Conservation (phyloP, 2,329 filamentous ascomycete genomes). For the Emmonsia crescens region DNA sequence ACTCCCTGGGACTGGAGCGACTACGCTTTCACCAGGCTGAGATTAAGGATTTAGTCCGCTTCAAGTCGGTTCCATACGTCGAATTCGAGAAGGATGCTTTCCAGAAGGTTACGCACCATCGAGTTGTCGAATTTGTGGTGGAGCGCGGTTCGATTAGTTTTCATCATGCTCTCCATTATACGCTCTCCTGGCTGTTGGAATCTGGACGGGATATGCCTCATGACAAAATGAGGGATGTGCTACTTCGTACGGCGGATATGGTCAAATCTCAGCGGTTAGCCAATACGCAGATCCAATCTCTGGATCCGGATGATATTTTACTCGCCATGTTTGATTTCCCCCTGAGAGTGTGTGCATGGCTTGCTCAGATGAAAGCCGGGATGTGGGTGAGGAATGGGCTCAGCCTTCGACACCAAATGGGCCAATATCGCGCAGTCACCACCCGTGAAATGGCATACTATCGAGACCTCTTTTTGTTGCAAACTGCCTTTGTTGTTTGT, state of each 20-base stretch:
- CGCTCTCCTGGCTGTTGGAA: conserved; percentile 89
- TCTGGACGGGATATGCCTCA: conserved; percentile 65
- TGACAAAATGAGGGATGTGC: conserved; percentile 54
- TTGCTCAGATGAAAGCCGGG: conserved; percentile 94
- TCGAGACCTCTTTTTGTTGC: conserved; percentile 85
- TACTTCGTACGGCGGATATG: conserved; percentile 58
- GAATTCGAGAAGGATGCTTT: conserved; percentile 56
- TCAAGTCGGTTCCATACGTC: conserved; percentile 66
- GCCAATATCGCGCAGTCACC: conserved; percentile 79
- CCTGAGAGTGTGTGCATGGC: conserved; percentile 84
- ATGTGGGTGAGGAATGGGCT: conserved; percentile 99
- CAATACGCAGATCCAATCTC: conserved; percentile 39
- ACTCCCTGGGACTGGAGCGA: conserved; percentile 81
- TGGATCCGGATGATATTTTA: conserved; percentile 62
- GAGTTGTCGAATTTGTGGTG: conserved; percentile 76
- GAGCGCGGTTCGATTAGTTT: conserved; percentile 90
- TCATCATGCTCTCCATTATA: conserved; percentile 93
- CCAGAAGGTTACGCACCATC: conserved; percentile 43
- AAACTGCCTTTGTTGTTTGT: conserved; percentile 80
- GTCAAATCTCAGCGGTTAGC: conserved; percentile 45
- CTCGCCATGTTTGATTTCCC: conserved; percentile 88
- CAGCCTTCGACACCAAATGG: conserved; percentile 87
- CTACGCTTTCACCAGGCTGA: conserved; percentile 76
- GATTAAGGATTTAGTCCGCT: conserved; percentile 73
- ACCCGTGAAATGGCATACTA: conserved; percentile 90